These are phyloP conservation scores for Suhomyces chickasaworum DNA, from an alignment of 1,139 yeast species.

Conservation along the genomic window DNA sequence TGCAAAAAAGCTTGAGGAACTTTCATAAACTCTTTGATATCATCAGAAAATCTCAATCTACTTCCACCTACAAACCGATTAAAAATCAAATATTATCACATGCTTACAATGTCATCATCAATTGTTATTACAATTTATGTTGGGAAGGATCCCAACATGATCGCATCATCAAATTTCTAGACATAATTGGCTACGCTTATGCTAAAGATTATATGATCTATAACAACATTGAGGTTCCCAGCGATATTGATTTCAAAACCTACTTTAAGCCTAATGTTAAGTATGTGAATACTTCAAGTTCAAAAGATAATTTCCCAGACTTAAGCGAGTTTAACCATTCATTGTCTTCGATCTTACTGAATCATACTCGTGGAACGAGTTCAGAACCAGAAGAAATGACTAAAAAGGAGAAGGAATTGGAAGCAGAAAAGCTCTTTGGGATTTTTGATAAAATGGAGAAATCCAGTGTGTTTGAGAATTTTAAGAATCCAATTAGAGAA, in stretches of 20 bases:
- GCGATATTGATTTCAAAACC: constrained; percentile 19
- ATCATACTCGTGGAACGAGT: constrained; percentile 11
- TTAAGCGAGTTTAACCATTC: constrained; percentile 13
- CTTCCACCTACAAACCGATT: not conserved
- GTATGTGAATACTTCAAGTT: constrained; percentile 2
- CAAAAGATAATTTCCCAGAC: constrained; percentile 8
- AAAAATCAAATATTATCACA: constrained; percentile 10
- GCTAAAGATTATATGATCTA: constrained; percentile 20
- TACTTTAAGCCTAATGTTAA: constrained; percentile 19
- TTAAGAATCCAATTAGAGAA: constrained; percentile 44
- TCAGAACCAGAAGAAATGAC: constrained; percentile 30
- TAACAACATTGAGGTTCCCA: constrained; percentile 21
- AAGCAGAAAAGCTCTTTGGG: constrained; percentile 53
- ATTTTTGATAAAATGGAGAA: constrained; percentile 52
- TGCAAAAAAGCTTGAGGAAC: not conserved
- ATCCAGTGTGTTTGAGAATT: constrained; percentile 45
- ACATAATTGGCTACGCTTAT: constrained; percentile 28
- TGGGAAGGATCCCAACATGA: constrained; percentile 12
- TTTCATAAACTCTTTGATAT: constrained; percentile 4
- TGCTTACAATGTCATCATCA: constrained; percentile 22
- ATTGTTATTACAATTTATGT: constrained; percentile 22
- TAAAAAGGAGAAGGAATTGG: constrained; percentile 54
- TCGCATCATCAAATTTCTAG: constrained; percentile 23
- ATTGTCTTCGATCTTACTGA: constrained; percentile 12
- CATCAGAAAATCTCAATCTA: constrained; percentile 1